Percentiles rank a stretch among this genome's conserved stretches.
Evolutionary conservation across 345 rosid species (phyloP).

Genomic region (Clausena lansium): DNA sequence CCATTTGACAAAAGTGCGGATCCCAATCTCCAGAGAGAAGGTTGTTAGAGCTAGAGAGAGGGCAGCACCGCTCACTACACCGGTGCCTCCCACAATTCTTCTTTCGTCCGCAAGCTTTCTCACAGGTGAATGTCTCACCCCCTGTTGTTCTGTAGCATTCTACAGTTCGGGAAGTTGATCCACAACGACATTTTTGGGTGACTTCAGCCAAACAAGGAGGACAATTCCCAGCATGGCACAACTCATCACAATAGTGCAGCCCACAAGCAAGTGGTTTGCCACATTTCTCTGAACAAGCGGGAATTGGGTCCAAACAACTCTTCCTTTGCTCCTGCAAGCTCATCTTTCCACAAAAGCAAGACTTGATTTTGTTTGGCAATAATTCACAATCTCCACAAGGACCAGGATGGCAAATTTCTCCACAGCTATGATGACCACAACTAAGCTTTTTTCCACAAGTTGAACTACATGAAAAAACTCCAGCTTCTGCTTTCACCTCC

Average conservation of each 20-base stretch:
- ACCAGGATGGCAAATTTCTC: constrained; percentile 78
- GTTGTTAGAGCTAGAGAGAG: constrained; percentile 56
- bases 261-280: constrained; percentile 71
- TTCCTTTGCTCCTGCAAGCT: constrained; percentile 61
- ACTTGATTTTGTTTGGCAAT: constrained; percentile 58
- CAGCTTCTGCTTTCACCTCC: constrained; percentile 64
- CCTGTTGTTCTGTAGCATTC: constrained; percentile 70
- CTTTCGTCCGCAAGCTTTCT: constrained; percentile 80
- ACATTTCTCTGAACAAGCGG: constrained; percentile 64
- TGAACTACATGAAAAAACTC: constrained; percentile 69
- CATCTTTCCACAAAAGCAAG: constrained; percentile 86
- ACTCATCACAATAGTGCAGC: constrained; percentile 61
- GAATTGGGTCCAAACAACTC: constrained; percentile 86
- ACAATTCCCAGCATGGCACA: constrained; percentile 87
- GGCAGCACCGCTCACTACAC: constrained; percentile 93
- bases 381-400: constrained; percentile 76
- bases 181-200: constrained; percentile 78
- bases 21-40: constrained; percentile 58
- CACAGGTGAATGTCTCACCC: constrained; percentile 60
- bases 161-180: constrained; percentile 63
- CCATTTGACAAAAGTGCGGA: constrained; percentile 82
- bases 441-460: constrained; percentile 58
- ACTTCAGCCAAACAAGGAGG: constrained; percentile 67
- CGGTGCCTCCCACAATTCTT: constrained; percentile 92
- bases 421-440: constrained; percentile 74